Evolutionary conservation across 805 yeast species (phyloP), one percentile per base, ranked within the genome.

Genomic region (Zygotorulaspora florentina): DNA sequence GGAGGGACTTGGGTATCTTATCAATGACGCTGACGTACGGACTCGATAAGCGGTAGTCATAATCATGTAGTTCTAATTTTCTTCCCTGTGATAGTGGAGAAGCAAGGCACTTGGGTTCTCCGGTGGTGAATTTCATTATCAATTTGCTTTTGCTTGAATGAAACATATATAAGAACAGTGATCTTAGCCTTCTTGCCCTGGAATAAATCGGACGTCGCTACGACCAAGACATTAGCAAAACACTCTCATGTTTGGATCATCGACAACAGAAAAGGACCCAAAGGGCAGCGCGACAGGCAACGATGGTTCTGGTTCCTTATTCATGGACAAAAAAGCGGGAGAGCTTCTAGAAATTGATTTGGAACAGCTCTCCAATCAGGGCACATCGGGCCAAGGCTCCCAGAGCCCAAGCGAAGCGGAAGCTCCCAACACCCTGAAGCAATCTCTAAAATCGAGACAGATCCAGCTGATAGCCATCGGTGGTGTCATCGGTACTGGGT

Each of bases 401-500:
- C 13, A 37, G 23, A 30, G 27, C 13, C 20, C 23, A 12, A 12
- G 34, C 12, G 23, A 34, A 30, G 12, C 13, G 13, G 18, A 34
- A 7, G 37, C 26, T 12, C 28, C 34, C 12, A 34, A 31, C 8
- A 28, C 39, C 13, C 35, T 54, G 8, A 40, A 59, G 34, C 55
- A 61, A 44, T 65, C 64, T 37, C 34, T 49, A 42, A 79, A 77
- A 55, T 75, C 78, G 35, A 74, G 91, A 61, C 93, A 87, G 61
- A 70, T 87, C 53, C 87, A 85, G 54, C 75, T 86, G 79, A 85
- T 86, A 69, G 89, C 93, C 41, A 72, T 86, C 50, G 93, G 91
- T 54, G 90, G 91, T 35, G 76, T 85, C 48, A 85, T 87, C 54
- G 96, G 95, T 56, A 83, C 91, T 8, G 95, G 93, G 59, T 71